A percentile compares a stretch with the other conserved stretches of the same genome.
These are phyloP conservation scores for Pseudocercospora crystallina DNA, from an alignment of 2,329 filamentous ascomycete species.

Conservation along the genomic window DNA sequence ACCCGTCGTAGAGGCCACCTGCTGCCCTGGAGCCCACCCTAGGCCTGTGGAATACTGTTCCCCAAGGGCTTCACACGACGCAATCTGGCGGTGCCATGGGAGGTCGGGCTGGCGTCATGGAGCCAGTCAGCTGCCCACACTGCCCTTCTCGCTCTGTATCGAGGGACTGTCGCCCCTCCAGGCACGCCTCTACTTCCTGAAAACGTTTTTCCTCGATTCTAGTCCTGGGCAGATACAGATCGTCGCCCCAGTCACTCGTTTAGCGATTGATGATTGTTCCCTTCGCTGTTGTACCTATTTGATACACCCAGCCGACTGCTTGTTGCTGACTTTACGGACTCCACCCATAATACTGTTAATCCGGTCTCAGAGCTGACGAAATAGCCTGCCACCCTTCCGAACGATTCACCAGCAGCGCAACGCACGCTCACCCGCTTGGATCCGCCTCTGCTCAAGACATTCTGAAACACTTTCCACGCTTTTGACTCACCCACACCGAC, in stretches of 20 bases:
- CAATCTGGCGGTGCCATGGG: slow-evolving; percentile 35
- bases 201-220: slow-evolving; percentile 10
- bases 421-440: slow-evolving; percentile 14
- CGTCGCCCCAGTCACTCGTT: slow-evolving; percentile 20
- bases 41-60: slow-evolving; percentile 16
- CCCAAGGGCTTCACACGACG: slow-evolving; percentile 31
- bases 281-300: not conserved
- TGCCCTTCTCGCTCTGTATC: slow-evolving; percentile 20
- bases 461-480: slow-evolving; percentile 25
- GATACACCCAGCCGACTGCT: slow-evolving; percentile 8
- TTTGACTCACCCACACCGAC: slow-evolving; percentile 30
- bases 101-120: slow-evolving; percentile 31
- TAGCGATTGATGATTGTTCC: slow-evolving; percentile 10
- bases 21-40: slow-evolving; percentile 21
- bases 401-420: not conserved
- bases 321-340: not conserved
- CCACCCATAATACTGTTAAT: not conserved
- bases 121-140: slow-evolving; percentile 29
- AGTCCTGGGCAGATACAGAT: slow-evolving; percentile 22
- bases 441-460: slow-evolving; percentile 18
- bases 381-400: not conserved
- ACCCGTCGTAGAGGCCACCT: slow-evolving; percentile 10
- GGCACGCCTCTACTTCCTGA: slow-evolving; percentile 9
- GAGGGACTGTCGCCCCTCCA: slow-evolving; percentile 11
- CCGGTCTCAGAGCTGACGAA: slow-evolving; percentile 1